phyloP scores from a whole-genome alignment of 495 filamentous ascomycete genomes.

The Cryomyces minteri region DNA sequence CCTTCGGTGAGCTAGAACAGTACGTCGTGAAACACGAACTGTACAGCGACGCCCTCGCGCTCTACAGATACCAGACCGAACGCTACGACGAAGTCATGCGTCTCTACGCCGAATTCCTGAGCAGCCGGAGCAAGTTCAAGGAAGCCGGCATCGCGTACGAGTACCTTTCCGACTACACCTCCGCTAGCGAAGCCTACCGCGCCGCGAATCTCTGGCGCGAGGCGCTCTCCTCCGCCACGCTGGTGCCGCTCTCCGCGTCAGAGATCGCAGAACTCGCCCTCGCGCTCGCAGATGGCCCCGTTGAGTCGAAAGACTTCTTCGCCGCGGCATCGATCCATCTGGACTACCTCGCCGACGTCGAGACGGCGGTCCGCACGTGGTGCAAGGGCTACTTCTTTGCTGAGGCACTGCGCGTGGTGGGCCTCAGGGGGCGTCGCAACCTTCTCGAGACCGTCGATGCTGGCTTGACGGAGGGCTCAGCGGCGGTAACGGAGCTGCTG shows the following conservation, averaged over 20 bases:
- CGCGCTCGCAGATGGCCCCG: constrained; percentile 48
- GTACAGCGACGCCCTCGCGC: constrained; percentile 53
- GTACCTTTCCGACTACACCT: constrained; percentile 52
- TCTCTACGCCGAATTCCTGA: constrained; percentile 64
- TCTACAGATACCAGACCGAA: constrained; percentile 66
- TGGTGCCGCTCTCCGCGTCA: constrained; percentile 35
- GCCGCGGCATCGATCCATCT: constrained; percentile 62
- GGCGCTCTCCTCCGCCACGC: constrained; percentile 56
- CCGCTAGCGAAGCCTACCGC: constrained; percentile 63
- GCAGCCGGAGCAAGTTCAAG: constrained; percentile 50
- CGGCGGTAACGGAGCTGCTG: constrained; percentile 66
- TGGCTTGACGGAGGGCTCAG: constrained; percentile 59
- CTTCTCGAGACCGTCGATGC: constrained; percentile 43
- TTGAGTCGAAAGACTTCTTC: constrained; percentile 64
- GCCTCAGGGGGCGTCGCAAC: constrained; percentile 26
- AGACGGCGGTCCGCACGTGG: constrained; percentile 44
- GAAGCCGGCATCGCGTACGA: constrained; percentile 84
- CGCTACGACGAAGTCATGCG: constrained; percentile 42
- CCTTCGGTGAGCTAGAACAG: constrained; percentile 51
- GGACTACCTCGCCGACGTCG: constrained; percentile 57
- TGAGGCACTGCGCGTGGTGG: constrained; percentile 58
- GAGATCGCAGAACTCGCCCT: constrained; percentile 46
- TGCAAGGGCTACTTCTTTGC: constrained; percentile 72
- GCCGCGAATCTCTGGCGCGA: constrained; percentile 80
- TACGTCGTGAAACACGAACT: constrained; percentile 68